These are phyloP conservation scores for Alternaria gaisen DNA, from an alignment of 2,329 filamentous ascomycete species.

Conservation along the genomic window DNA sequence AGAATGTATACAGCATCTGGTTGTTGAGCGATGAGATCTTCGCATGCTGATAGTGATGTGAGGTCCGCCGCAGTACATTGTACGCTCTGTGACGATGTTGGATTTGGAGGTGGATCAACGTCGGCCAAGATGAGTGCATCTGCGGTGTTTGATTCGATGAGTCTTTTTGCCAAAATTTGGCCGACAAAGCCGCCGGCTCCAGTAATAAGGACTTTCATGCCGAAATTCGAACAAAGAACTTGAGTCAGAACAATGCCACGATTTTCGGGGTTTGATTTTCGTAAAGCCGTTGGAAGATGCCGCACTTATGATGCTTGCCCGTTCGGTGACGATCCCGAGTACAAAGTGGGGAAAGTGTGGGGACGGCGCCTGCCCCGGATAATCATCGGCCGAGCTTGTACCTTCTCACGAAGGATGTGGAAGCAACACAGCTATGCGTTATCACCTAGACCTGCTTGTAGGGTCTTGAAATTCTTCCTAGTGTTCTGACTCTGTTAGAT, in stretches of 20 bases:
- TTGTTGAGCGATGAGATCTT: constrained; percentile 35
- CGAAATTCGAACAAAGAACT: background rate
- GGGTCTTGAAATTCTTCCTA: background rate
- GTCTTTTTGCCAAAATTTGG: constrained; percentile 65
- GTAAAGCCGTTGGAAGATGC: background rate
- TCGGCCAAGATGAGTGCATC: constrained; percentile 66
- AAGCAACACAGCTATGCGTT: background rate
- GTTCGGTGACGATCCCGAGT: constrained; percentile 23
- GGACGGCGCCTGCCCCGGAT: constrained; percentile 25
- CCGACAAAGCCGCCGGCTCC: constrained; percentile 72
- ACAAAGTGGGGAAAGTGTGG: constrained; percentile 22
- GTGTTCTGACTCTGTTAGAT: background rate
- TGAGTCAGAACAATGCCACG: too few species aligned
- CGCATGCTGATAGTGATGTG: constrained; percentile 45
- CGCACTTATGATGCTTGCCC: constrained; percentile 2
- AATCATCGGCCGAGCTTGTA: constrained; percentile 9
- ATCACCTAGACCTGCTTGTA: background rate
- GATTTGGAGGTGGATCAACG: constrained; percentile 59
- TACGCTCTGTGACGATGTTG: constrained; percentile 61
- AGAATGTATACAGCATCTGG: constrained; percentile 62
- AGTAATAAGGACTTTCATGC: constrained; percentile 65
- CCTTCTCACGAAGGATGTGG: background rate
- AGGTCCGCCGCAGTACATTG: constrained; percentile 63
- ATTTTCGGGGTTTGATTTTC: background rate
- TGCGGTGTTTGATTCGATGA: constrained; percentile 59